These are phyloP conservation scores for Parietaria judaica DNA, from an alignment of 306 rosid species.

Conservation along the genomic window DNA sequence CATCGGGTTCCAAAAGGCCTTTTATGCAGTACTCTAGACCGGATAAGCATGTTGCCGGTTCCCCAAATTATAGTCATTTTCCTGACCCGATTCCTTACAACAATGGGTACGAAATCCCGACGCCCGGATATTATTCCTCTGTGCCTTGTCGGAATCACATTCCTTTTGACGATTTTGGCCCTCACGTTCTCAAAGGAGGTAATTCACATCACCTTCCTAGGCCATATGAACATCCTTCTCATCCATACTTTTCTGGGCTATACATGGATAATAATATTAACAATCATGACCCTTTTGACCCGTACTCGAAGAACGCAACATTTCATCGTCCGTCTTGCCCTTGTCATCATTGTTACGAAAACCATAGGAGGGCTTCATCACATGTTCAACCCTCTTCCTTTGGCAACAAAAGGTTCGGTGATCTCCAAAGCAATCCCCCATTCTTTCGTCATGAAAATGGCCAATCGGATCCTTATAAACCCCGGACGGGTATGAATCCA, in stretches of 20 bases:
- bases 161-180: constrained; percentile 55
- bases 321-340: constrained; percentile 75
- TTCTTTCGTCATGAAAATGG: constrained; percentile 45
- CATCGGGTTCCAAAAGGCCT: constrained; percentile 39
- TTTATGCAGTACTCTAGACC: constrained; percentile 42
- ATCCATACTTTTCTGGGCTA: constrained; percentile 61
- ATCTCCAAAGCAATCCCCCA: constrained; percentile 44
- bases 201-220: constrained; percentile 34
- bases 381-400: constrained; percentile 45
- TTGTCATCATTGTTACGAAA: constrained; percentile 65
- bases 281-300: constrained; percentile 41
- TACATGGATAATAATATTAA: constrained; percentile 27
- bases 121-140: constrained; percentile 39
- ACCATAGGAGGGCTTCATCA: constrained; percentile 36
- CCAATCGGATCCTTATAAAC: constrained; percentile 39
- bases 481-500: constrained; percentile 41
- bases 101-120: constrained; percentile 45
- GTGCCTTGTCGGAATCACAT: constrained; percentile 46
- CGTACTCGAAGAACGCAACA: constrained; percentile 38
- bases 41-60: constrained; percentile 43
- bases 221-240: constrained; percentile 49
- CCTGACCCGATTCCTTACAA: constrained; percentile 54
- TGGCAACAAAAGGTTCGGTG: constrained; percentile 45
- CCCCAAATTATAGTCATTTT: constrained; percentile 42
- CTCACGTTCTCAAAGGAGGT: constrained; percentile 41